Conservation (phyloP, 73 alveolate genomes). For the Paramecium octaurelia region DNA sequence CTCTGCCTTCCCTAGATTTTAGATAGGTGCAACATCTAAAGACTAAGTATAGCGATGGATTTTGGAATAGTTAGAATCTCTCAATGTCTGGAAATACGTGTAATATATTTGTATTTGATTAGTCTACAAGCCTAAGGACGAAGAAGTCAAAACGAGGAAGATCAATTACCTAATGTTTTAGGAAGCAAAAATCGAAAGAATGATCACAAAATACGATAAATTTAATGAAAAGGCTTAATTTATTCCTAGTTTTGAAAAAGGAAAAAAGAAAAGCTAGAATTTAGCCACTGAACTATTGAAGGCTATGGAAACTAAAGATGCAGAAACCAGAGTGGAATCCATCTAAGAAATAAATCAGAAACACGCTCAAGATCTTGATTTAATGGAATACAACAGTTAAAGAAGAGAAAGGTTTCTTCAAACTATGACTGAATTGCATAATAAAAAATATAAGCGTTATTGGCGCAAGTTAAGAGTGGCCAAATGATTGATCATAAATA, state of each 20-base stretch:
- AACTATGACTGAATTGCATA: slow-evolving; percentile 14
- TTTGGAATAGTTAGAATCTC: background rate
- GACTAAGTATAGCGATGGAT: background rate
- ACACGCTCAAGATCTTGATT: background rate
- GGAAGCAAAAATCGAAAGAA: slow-evolving; percentile 51
- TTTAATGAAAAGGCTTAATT: slow-evolving; percentile 33
- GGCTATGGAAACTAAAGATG: background rate
- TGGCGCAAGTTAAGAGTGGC: background rate
- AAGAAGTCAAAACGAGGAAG: slow-evolving; percentile 37
- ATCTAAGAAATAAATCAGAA: background rate
- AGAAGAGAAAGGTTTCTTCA: background rate
- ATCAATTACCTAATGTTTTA: slow-evolving; percentile 29
- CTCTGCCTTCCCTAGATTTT: slow-evolving; percentile 14
- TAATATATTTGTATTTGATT: background rate
- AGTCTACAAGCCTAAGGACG: slow-evolving; percentile 38
- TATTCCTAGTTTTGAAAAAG: slow-evolving; percentile 31
- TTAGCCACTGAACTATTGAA: background rate
- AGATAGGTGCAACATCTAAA: background rate
- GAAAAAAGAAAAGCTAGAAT: background rate
- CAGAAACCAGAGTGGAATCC: slow-evolving; percentile 26
- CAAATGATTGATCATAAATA: background rate
- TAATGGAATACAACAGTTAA: background rate
- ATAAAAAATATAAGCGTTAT: slow-evolving; percentile 6
- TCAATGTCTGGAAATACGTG: background rate
- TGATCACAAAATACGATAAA: slow-evolving; percentile 43